These are phyloP conservation scores for Lumnitzera littorea DNA, from an alignment of 345 rosid genomes.

Conservation along the genomic window DNA sequence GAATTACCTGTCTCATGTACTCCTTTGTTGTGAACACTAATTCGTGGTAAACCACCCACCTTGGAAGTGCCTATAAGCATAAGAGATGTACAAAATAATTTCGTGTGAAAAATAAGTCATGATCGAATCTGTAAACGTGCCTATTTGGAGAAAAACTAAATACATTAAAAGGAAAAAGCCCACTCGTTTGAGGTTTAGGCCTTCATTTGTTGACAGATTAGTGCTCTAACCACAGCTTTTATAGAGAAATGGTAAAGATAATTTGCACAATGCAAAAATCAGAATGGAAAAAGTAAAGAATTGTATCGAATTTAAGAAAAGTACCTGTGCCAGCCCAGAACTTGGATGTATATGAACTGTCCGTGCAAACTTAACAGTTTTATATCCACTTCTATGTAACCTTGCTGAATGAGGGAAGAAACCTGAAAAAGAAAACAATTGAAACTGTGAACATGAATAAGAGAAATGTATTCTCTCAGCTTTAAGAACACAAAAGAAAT, in stretches of 20 bases:
- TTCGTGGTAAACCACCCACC: constrained; percentile 94
- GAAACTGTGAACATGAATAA: not conserved
- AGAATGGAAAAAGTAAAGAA: not conserved
- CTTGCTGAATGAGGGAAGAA: constrained; percentile 84
- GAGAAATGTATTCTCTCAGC: not conserved
- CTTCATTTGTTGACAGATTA: too few species aligned
- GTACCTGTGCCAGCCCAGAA: constrained; percentile 90
- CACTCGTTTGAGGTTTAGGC: too few species aligned
- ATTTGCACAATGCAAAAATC: too few species aligned
- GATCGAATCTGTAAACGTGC: not conserved
- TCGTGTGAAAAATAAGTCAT: not conserved
- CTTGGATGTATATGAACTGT: constrained; percentile 92
- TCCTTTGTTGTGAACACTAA: constrained; percentile 90
- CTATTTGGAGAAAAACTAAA: too few species aligned
- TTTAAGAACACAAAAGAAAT: not conserved
- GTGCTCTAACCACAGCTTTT: too few species aligned
- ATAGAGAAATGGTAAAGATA: too few species aligned
- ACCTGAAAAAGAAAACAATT: constrained; percentile 34
- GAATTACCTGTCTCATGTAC: constrained; percentile 75
- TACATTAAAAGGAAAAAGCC: too few species aligned
- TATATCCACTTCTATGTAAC: constrained; percentile 85
- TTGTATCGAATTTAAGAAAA: not conserved
- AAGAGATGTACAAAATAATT: constrained; percentile 7
- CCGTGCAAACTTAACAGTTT: constrained; percentile 88
- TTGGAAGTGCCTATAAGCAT: constrained; percentile 55